Evolutionary conservation across 139 green algal species (phyloP), one percentile per base, ranked within the genome.

Genomic region (Auxenochlorella protothecoides): DNA sequence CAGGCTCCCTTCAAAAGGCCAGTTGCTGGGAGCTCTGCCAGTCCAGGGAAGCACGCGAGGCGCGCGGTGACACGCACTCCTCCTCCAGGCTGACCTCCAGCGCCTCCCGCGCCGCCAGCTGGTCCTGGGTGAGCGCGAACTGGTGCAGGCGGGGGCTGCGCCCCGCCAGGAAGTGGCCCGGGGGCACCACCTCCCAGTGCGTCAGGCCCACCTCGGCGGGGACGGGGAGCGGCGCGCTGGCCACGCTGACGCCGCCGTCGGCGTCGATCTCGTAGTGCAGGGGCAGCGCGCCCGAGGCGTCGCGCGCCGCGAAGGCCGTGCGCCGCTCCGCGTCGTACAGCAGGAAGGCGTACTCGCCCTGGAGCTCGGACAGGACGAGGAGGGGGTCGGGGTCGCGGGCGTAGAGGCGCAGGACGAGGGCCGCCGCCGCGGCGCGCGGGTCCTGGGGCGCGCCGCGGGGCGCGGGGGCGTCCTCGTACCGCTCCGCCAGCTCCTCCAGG

Each of bases 311-410:
- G 79, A 92, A 92, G 8, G 79, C 76, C 57, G 81, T 68, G 60
- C 82, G 83, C n/a, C 72, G 71, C 4, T 74, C 77, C 13, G 70
- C 78, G 78, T 91, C 85, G 57, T 86, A 90, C 14, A 92, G 71
- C 4, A 88, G 79, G 77, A 92, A 93, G 0, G 84, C 63, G 63
- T 83, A 93, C 53, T 92, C 77, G 13, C 88, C 88, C 85, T 93
- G 85, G 63, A 93, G 82, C 71, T 93, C 88, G 8, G 82, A 87
- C 10, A 93, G 77, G 64, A 93, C 64, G 11, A 92, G 72, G 27
- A 89, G 69, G 55, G 74, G 79, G 68, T 93, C 84, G 13, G 76
- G 74, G 59, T 68, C 60, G 14, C 55, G 44, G 51, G 73, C 56
- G 72, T 87, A 89, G 68, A 90, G 72, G 57, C 64, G 53, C 27